Base-by-base conservation (phyloP, 805 yeast genomes). In the Sugiyamaella smithiae region DNA sequence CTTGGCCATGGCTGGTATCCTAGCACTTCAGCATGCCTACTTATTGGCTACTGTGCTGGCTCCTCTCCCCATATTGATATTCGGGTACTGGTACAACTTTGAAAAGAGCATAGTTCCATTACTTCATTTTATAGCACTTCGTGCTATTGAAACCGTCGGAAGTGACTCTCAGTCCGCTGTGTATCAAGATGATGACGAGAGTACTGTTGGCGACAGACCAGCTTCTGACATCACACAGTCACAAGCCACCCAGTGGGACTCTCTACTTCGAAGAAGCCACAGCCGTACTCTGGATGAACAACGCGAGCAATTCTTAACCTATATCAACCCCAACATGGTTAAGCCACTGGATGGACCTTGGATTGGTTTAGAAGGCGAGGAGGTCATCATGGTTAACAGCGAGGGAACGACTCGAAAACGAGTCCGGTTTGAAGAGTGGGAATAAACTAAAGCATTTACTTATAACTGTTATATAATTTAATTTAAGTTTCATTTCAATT, bases 1-100 rank as follows among this genome's bases (percentile, higher is more conserved):
- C 62, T 68, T 91, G 51, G 88, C 96, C 9, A 89, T 90, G 87
- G 88, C 91, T 0, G 98, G 98, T 2, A 82, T 95, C 0, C 72
- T 91, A 51, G 89, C 87, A 0, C 75, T 88, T 49, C 88, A 85
- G 59, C 80, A 84, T 52, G 96, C 95, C 0, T 89, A 82, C 70
- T 67, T 80, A 4, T 71, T 88, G 38, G 88, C 97, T 0, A 70
- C 84, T 44, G 75, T 80, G 54, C 67, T 93, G 40, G 69, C 81
- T 2, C 97, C 97, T 2, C 69, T 90, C 38, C 95, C 97, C 1
- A 58, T 87, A 4, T 65, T 81, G 3, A 83, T 95, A 0, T 56
- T 83, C 23, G 75, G 77, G 23, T 77, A 82, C 49, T 70, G 84
- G 62, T 88, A 88, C 82, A 84, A 84, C 61, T 91, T 89, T 63